phyloP scores from a whole-genome alignment of 2,329 filamentous ascomycete species.

The Xylaria arbuscula region DNA sequence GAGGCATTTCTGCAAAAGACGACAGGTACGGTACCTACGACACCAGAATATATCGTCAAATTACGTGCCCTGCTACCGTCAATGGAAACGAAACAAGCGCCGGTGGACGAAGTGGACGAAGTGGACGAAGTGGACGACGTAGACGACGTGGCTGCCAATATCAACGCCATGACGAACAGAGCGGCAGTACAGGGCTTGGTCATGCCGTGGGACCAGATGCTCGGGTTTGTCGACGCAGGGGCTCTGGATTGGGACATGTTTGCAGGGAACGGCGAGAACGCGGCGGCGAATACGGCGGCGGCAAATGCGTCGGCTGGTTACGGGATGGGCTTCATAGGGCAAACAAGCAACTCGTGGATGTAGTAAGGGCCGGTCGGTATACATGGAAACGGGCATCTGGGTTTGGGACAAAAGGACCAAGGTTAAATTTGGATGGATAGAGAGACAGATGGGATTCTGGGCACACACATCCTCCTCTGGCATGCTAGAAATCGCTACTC shows the following conservation, averaged over 20 bases:
- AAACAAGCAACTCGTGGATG: conserved; percentile 35
- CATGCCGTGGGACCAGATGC: conserved; percentile 51
- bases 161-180: conserved; percentile 17
- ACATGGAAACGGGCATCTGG: conserved; percentile 3
- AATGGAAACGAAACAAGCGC: conserved; percentile 50
- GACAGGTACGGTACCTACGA: conserved; percentile 53
- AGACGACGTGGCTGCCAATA: conserved; percentile 25
- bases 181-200: conserved; percentile 32
- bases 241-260: conserved; percentile 50
- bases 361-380: conserved; percentile 14
- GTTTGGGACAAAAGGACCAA: conserved; percentile 1
- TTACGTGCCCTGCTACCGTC: conserved; percentile 58
- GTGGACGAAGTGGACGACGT: conserved; percentile 26
- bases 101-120: conserved; percentile 43
- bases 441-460: background rate
- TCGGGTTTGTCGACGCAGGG: conserved; percentile 47
- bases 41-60: conserved; percentile 59
- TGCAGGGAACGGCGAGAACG: conserved; percentile 35
- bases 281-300: conserved; percentile 17
- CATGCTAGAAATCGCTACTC: conserved; percentile 32
- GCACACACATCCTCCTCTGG: background rate
- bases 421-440: background rate
- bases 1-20: conserved; percentile 55
- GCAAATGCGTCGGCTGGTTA: conserved; percentile 27
- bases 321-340: conserved; percentile 39